Base-by-base conservation (phyloP, 73 alveolate genomes). In the Stentor coeruleus region DNA sequence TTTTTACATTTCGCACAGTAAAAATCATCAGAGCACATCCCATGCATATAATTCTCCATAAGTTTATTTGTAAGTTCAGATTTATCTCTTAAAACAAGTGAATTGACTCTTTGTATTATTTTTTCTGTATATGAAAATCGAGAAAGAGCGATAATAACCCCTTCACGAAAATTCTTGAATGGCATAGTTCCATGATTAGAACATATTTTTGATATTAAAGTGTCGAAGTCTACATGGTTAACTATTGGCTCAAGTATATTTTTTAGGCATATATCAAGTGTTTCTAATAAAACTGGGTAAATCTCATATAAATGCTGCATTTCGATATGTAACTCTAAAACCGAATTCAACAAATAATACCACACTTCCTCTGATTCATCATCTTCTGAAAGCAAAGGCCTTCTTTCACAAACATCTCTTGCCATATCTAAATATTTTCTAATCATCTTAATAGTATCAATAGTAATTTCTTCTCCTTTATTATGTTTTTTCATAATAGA, bases 141-240 rank as follows among this genome's bases (percentile, higher is more conserved):
- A n/a, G 26, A 38, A 39, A 75, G 83, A 37, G 38, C 28, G 81
- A 15, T 36, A 28, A 75, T 30, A 26, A 38, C 26, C n/a, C 58
- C 39, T 20, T 75, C 83, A 14, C 39, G 33, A 35, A 75, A 75
- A 20, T 75, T 6, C 38, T 35, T 37, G 66, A 75, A 75, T 20
- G 83, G 59, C 1, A 75, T n/a, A 75, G 14, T 35, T 3, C 72
- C 74, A 2, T n/a, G 39, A 1, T 75, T 31, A 0, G n/a, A 1
- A n/a, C 14, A 20, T 14, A 75, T 75, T n/a, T 75, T 31, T 33
- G 59, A 36, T 6, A 75, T 2, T n/a, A 75, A 11, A 26, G 14
- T 38, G 26, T 40, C 58, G 33, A 75, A 75, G 38, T 75, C 83
- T 14, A 75, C 74, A 14, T 75, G 20, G 37, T 38, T 39, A 30